These are phyloP conservation scores for Brasilioporus rufonigricans DNA, from an alignment of 768 basidiomycete genomes.

Conservation along the genomic window DNA sequence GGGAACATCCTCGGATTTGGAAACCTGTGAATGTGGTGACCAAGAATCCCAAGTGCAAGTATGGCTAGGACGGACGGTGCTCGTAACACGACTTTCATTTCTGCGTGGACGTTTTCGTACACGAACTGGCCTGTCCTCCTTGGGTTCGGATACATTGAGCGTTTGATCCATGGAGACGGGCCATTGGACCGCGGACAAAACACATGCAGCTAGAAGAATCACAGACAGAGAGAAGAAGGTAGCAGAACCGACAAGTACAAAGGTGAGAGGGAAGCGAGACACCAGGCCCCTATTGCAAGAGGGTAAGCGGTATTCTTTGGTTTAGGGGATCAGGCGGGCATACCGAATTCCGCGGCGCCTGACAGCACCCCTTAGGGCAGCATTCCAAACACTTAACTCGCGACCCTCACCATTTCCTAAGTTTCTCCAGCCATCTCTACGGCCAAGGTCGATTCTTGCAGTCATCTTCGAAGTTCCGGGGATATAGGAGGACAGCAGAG, in stretches of 20 bases:
- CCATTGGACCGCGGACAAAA: slow-evolving; percentile 46
- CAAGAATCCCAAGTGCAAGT: neutral
- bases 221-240: slow-evolving; percentile 49
- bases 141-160: slow-evolving; percentile 6
- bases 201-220: slow-evolving; percentile 45
- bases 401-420: slow-evolving; percentile 68
- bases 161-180: slow-evolving; percentile 18
- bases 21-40: slow-evolving; percentile 20
- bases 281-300: slow-evolving; percentile 54
- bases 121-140: slow-evolving; percentile 22
- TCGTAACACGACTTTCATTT: slow-evolving; percentile 19
- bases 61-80: slow-evolving; percentile 20
- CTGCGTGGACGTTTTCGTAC: slow-evolving; percentile 30
- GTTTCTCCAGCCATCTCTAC: slow-evolving; percentile 68
- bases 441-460: slow-evolving; percentile 71
- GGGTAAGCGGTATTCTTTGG: neutral
- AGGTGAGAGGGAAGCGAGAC: slow-evolving; percentile 63
- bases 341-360: slow-evolving; percentile 71
- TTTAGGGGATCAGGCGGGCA: slow-evolving; percentile 15
- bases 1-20: slow-evolving; percentile 27
- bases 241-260: slow-evolving; percentile 45
- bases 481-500: slow-evolving; percentile 55
- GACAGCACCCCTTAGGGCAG: slow-evolving; percentile 59
- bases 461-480: slow-evolving; percentile 45
- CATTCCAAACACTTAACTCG: slow-evolving; percentile 66